Evolutionary conservation across 192 early-diverging fungal species (phyloP), one percentile per base, ranked within the genome.

Genomic region (Backusella macrospora): DNA sequence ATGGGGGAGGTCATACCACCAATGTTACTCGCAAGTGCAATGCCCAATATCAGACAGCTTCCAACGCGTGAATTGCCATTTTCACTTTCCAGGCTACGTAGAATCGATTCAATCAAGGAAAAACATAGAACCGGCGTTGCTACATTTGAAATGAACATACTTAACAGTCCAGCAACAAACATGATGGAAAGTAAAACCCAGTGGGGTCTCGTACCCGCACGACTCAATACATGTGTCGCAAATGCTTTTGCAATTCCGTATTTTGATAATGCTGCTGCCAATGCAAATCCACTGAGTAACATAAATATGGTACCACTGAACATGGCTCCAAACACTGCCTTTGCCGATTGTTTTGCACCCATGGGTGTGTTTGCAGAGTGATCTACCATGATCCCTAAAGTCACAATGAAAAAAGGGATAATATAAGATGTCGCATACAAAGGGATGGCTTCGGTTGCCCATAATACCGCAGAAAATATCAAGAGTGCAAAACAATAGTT

Each of bases 401-500:
- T 49, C 13, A 93, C 86, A 38, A 91, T 85, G 6, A 93, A 73
- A 49, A 91, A 77, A 0, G 92, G 92, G 37, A 93, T 85, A 45
- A 89, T 69, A 9, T 91, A 73, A n/a, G 90, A 83, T 7, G 92
- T 93, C 5, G 90, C 86, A 73, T 88, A 93, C 42, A 93, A 80
- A 13, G 90, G 92, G 18, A 93, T 80, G 9, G 84, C 88, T 75
- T 91, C 95, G 23, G 91, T 91, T 2, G 94, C 95, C 95, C 95
- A 97, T 38, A 97, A 77, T 44, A 90, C 78, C 43, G 92, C 93
- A 52, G 90, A 91, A 37, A 90, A 90, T 40, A 97, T 83, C 47
- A 97, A 81, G 64, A 97, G 87, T 2, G 92, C 95, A 82, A 95
- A 91, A 81, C 95, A 97, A 34, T 90, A 86, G 63, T 93, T 90